Percentiles rank a stretch among this genome's conserved stretches.
Conservation (phyloP, 768 basidiomycete genomes). For the Phylloporus arenicola region DNA sequence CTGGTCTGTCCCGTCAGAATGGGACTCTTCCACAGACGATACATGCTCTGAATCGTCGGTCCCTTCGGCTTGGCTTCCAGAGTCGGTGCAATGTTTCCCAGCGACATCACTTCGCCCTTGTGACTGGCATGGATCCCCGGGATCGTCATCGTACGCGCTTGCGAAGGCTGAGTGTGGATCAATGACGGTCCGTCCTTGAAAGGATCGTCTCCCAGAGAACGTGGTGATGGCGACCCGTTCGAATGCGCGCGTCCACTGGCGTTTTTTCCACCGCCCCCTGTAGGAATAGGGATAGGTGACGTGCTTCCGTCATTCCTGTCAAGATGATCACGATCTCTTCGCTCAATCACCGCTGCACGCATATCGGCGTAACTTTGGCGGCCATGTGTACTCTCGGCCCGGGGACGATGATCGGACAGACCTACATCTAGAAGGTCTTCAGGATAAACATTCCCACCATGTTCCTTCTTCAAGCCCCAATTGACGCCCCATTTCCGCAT, state of each 20-base stretch:
- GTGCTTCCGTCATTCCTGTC: slow-evolving; percentile 15
- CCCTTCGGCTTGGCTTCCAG: slow-evolving; percentile 41
- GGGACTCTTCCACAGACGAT: slow-evolving; percentile 69
- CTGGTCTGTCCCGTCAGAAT: slow-evolving; percentile 26
- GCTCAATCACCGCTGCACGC: slow-evolving; percentile 67
- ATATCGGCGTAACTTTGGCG: slow-evolving; percentile 69
- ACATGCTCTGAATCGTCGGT: slow-evolving; percentile 61
- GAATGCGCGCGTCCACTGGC: slow-evolving; percentile 18
- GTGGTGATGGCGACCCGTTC: slow-evolving; percentile 25
- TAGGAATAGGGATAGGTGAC: slow-evolving; percentile 34
- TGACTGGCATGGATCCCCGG: slow-evolving; percentile 84
- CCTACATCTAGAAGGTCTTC: slow-evolving; percentile 44
- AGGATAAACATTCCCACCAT: slow-evolving; percentile 19
- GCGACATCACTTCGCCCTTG: slow-evolving; percentile 78
- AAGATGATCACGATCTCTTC: slow-evolving; percentile 44
- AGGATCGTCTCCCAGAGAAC: slow-evolving; percentile 28
- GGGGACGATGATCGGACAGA: slow-evolving; percentile 32
- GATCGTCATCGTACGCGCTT: slow-evolving; percentile 78
- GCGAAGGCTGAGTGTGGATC: slow-evolving; percentile 68
- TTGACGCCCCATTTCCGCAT: slow-evolving; percentile 91
- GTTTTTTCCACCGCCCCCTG: slow-evolving; percentile 19
- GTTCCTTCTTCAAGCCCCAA: slow-evolving; percentile 65
- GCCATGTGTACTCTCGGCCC: slow-evolving; percentile 36
- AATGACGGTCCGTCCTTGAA: slow-evolving; percentile 39
- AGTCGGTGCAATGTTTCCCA: slow-evolving; percentile 63